Evolutionary conservation across 306 rosid species (phyloP).

Genomic region (Sicyos baderoa): DNA sequence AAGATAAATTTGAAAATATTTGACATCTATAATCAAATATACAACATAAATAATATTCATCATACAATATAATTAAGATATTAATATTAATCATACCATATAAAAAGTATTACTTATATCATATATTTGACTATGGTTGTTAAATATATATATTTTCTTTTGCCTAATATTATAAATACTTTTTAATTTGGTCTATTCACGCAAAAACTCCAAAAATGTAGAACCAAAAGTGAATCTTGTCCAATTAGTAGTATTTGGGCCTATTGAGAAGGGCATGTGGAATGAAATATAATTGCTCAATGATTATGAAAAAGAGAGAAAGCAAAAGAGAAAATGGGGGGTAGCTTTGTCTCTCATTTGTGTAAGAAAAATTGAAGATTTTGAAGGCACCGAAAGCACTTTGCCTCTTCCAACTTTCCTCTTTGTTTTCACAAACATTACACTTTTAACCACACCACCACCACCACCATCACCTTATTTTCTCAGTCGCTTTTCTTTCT

Average conservation of each 20-base stretch:
- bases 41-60: too few species aligned
- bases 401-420: slow-evolving; percentile 9
- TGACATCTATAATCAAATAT: too few species aligned
- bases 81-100: too few species aligned
- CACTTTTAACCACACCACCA: not conserved
- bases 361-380: not conserved
- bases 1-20: too few species aligned
- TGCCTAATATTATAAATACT: too few species aligned
- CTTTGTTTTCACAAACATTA: slow-evolving; percentile 3
- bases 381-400: slow-evolving; percentile 11
- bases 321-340: slow-evolving; percentile 9
- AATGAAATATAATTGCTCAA: not conserved
- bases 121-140: too few species aligned
- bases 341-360: slow-evolving; percentile 4
- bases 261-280: not conserved
- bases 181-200: too few species aligned
- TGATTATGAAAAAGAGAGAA: not conserved
- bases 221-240: not conserved
- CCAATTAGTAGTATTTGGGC: not conserved
- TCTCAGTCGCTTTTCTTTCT: not conserved
- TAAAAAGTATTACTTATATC: too few species aligned
- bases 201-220: too few species aligned
- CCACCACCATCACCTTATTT: not conserved
- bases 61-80: too few species aligned
- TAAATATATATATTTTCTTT: too few species aligned